phyloP scores from a whole-genome alignment of 192 early-diverging fungal species.

The Kappamyces sp. region DNA sequence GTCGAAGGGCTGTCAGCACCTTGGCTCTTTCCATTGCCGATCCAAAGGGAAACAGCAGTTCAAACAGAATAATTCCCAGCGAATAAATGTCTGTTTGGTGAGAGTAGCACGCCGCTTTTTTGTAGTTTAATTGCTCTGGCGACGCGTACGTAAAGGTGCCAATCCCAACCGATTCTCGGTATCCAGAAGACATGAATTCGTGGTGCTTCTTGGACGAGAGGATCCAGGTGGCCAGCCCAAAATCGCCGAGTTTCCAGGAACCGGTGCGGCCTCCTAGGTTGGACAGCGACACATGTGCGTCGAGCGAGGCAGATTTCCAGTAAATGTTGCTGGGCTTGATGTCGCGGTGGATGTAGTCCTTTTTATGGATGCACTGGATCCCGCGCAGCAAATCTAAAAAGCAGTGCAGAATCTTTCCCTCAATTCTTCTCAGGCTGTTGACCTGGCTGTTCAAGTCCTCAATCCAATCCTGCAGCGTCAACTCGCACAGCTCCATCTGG shows the following conservation, averaged over 20 bases:
- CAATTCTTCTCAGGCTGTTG: conserved; percentile 34
- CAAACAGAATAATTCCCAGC: conserved; percentile 93
- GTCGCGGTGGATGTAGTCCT: conserved; percentile 66
- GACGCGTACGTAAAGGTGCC: conserved; percentile 83
- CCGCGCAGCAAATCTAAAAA: conserved; percentile 74
- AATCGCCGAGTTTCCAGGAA: conserved; percentile 87
- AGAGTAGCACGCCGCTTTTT: conserved; percentile 30
- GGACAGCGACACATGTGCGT: not conserved
- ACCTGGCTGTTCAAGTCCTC: conserved; percentile 25
- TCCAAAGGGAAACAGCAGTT: conserved; percentile 80
- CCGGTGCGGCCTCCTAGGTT: conserved; percentile 30
- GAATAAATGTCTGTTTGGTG: conserved; percentile 81
- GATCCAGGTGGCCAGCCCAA: conserved; percentile 76
- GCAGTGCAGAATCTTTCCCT: conserved; percentile 49
- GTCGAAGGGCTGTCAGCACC: conserved; percentile 57
- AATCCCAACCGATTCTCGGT: conserved; percentile 36
- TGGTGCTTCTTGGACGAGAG: conserved; percentile 9
- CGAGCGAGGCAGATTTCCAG: conserved; percentile 23
- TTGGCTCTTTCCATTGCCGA: conserved; percentile 88
- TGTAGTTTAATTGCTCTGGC: conserved; percentile 65
- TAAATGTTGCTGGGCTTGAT: conserved; percentile 48
- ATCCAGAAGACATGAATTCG: not conserved
- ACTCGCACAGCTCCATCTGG: conserved; percentile 86
- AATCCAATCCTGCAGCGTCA: conserved; percentile 54
- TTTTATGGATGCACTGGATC: conserved; percentile 64